Evolutionary conservation across 2,329 filamentous ascomycete genomes (phyloP), one percentile per base, ranked within the genome.

Genomic region (Pseudogymnoascus verrucosus): DNA sequence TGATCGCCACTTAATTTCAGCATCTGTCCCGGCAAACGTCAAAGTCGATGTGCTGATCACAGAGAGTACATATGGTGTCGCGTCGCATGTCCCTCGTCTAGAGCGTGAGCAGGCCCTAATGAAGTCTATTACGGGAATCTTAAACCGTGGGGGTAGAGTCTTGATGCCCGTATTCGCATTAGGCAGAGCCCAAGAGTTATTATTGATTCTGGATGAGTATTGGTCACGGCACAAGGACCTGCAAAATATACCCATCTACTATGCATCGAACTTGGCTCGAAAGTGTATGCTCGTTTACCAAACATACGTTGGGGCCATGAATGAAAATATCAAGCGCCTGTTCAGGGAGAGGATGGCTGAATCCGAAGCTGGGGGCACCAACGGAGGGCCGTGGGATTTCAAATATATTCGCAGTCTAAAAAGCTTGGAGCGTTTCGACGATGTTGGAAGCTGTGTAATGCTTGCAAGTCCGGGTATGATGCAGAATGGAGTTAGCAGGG

Each of bases 221-320:
- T 99, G 95, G 95, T 85, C 84, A 67, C 90, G 92, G 64, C 93
- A 99, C 72, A 78, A 86, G 0, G 93, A 97, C 69, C 91, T 88
- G 68, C 93, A 96, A 68, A 92, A 90, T 68, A 89, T 90, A 37
- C 95, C 95, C 4, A 98, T 99, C 66, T 99, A 98, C 79, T 99
- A 98, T 75, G 96, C 96, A 63, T 95, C 91, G 71, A 96, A 96
- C 71, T 84, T 98, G 44, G 95, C 95, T 0, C 83, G 93, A 67
- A 95, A 96, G 76, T 99, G 95, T 78, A 99, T 99, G 95, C 85
- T 97, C 31, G 92, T 98, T 3, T 99, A 99, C 74, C 95, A 98
- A 75, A 99, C 95, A 1, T 99, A 98, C 71, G 91, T 98, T 60
- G 91, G 93, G 60, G 92, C 93, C 63, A 99, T 99, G 95, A 99